Evolutionary conservation across 371 early-diverging fungal genomes (phyloP).

Genomic region (Apophysomyces sp.): DNA sequence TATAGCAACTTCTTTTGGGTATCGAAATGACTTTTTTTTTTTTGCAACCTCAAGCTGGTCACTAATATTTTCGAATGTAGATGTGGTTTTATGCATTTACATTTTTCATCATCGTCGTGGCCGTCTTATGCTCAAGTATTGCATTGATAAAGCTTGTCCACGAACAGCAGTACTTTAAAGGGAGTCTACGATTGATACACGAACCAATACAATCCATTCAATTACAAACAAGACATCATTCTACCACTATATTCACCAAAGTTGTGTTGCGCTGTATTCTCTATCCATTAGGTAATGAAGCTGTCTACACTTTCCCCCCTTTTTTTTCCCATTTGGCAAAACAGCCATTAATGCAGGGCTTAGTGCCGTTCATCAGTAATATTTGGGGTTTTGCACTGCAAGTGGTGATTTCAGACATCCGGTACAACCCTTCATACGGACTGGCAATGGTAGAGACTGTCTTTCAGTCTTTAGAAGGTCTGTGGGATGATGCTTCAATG

Average conservation of each 20-base stretch:
- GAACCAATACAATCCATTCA: background rate
- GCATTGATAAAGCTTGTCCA: conserved; percentile 17
- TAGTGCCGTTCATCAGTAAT: conserved; percentile 23
- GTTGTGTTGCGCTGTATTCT: conserved; percentile 26
- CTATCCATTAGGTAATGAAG: conserved; percentile 15
- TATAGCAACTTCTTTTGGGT: conserved; percentile 24
- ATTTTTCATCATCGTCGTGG: conserved; percentile 17
- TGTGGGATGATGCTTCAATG: background rate
- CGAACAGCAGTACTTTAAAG: conserved; percentile 5
- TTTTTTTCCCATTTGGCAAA: background rate
- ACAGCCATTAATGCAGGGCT: background rate
- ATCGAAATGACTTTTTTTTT: background rate
- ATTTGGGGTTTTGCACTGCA: conserved; percentile 26
- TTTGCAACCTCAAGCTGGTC: too few species aligned
- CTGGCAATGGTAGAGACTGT: background rate
- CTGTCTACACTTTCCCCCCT: background rate
- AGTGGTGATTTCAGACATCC: background rate
- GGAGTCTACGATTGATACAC: background rate
- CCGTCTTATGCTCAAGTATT: conserved; percentile 10
- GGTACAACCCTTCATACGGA: background rate
- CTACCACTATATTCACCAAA: conserved; percentile 10
- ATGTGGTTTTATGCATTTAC: conserved; percentile 28
- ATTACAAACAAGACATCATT: background rate
- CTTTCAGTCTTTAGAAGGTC: conserved; percentile 14
- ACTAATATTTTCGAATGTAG: conserved; percentile 5